Evolutionary conservation across 352 stramenopile genomes (phyloP), one percentile per base, ranked within the genome.

Genomic region (Phytophthora pistaciae): DNA sequence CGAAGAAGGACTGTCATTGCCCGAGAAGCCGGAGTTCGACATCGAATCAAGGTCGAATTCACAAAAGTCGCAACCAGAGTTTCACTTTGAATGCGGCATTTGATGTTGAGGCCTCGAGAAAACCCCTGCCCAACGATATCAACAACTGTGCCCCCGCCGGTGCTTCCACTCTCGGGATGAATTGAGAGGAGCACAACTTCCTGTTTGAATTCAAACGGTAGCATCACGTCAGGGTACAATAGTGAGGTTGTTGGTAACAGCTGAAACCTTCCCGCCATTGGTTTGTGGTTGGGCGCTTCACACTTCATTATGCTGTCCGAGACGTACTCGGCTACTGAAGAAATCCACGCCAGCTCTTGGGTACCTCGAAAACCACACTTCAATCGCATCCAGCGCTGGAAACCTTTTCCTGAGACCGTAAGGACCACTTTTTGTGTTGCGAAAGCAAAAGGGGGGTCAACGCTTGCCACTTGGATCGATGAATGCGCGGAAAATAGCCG

Each of bases 381-480:
- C 10, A 86, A 58, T 6, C 61, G 57, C 78, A 88, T 84, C 76
- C 73, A 83, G 7, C 56, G 65, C 25, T 84, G 49, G n/a, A 86
- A 88, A 3, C 76, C 73, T 29, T 60, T 63, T 3, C 80, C 80
- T 2, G n/a, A 59, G 20, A 86, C 42, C 4, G 27, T 66, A 8
- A 87, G n/a, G 1, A 64, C 31, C 3, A 68, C 57, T 53, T 63
- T 66, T 9, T 57, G 64, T 9, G 31, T 57, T 42, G 68, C 60
- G 6, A 76, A 44, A 18, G 67, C 66, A 66, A 70, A 75, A 5
- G 46, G 11, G 29, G 79, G 75, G 16, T 60, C 25, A 5, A 84
- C 59, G 11, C 42, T 49, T 18, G 62, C 14, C 16, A 83, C 10
- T 4, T 61, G 48, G 20, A 83, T 58, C 1, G 75, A 70, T 1